These are phyloP conservation scores for Gloeophyllum trabeum DNA, from an alignment of 768 basidiomycete genomes.

Conservation along the genomic window DNA sequence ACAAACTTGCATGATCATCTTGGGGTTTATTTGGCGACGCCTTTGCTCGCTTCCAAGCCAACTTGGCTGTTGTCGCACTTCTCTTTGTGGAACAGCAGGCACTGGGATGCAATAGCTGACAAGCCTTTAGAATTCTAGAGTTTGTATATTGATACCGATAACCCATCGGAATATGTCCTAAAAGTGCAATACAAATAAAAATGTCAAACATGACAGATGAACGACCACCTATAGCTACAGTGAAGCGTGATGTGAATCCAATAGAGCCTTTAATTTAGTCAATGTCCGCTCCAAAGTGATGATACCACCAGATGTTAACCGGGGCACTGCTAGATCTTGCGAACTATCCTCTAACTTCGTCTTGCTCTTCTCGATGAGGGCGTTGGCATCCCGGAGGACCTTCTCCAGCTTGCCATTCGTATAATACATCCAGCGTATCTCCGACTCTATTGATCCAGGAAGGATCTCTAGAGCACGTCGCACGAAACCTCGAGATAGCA, in stretches of 20 bases:
- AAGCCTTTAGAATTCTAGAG: too few relatives aligned
- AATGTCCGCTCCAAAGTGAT: conserved; percentile 71
- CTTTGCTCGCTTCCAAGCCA: too few relatives aligned
- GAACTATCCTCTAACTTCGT: conserved; percentile 13
- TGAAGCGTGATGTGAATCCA: not conserved
- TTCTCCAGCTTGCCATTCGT: conserved; percentile 51
- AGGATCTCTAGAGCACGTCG: conserved; percentile 82
- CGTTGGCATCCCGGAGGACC: conserved; percentile 50
- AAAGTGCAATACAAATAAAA: not conserved
- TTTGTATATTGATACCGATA: not conserved
- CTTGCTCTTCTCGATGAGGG: conserved; percentile 62
- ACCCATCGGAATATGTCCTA: not conserved
- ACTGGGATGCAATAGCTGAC: too few relatives aligned
- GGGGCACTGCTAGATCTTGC: conserved; percentile 47
- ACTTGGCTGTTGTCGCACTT: too few relatives aligned
- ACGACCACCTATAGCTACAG: not conserved
- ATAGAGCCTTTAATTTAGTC: conserved; percentile 43
- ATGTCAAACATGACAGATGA: too few relatives aligned
- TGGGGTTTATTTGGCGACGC: too few relatives aligned
- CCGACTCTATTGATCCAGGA: conserved; percentile 54
- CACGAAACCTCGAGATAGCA: conserved; percentile 82
- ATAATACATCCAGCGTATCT: conserved; percentile 68
- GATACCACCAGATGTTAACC: conserved; percentile 68
- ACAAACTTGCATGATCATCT: too few relatives aligned
- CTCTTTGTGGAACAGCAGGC: too few relatives aligned